Conservation (phyloP, 192 early-diverging fungal species). For the Gryganskiella cystojenkinii region DNA sequence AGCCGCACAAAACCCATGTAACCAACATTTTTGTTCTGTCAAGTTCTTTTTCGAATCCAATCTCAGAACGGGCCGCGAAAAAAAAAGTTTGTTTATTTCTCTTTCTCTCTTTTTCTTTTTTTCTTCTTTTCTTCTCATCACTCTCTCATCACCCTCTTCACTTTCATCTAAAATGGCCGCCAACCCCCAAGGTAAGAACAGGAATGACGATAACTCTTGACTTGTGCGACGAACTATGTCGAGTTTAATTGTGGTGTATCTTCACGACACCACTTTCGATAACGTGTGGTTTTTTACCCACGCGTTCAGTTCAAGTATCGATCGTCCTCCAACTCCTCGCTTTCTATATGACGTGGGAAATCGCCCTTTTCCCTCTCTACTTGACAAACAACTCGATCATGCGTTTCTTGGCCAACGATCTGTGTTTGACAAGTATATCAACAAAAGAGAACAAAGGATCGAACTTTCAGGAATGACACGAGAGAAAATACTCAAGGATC, state of each 20-base stretch:
- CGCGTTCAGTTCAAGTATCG: neutral
- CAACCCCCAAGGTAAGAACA: constrained; percentile 43
- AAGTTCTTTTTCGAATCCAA: too few species aligned
- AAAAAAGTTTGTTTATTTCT: constrained; percentile 4
- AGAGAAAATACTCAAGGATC: neutral
- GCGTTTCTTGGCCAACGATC: too few species aligned
- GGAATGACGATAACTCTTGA: neutral
- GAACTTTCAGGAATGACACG: neutral
- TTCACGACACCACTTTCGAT: neutral
- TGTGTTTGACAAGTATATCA: too few species aligned
- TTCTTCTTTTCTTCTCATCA: constrained; percentile 8
- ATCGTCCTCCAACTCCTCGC: too few species aligned
- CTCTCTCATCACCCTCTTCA: constrained; percentile 8
- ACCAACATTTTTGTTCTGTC: too few species aligned
- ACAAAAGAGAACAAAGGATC: too few species aligned
- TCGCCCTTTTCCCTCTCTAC: too few species aligned
- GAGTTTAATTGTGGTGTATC: neutral
- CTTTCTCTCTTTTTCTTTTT: constrained; percentile 16
- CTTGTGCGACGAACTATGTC: neutral
- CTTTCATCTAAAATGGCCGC: constrained; percentile 36
- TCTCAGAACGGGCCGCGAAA: too few species aligned
- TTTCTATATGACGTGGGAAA: too few species aligned
- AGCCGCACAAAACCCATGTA: too few species aligned
- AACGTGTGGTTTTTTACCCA: neutral
- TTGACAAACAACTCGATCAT: too few species aligned